Base-by-base conservation (phyloP, 2,329 filamentous ascomycete genomes). In the Neofusicoccum sp. region DNA sequence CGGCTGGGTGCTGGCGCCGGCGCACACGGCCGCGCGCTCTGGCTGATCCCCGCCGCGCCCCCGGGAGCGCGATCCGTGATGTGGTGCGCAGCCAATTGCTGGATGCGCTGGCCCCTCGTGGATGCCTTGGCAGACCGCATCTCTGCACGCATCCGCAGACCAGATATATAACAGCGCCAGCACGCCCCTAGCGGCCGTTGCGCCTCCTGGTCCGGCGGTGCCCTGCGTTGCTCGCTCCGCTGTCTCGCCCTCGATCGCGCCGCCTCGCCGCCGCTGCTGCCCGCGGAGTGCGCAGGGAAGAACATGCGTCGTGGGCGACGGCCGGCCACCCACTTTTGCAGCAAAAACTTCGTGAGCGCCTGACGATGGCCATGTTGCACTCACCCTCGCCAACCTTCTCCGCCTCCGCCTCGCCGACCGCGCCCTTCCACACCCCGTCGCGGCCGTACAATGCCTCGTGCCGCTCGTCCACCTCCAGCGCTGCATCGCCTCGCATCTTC, bases 371-470 rank as follows among this genome's bases (percentile, higher is more conserved):
- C 58, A 61, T 61, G 59, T 47, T 59, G 72, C 71, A 72, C 64
- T 71, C 70, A 54, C 72, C 69, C 57, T 73, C 71, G 47, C 73
- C 71, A 41, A 75, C 71, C 57, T 68, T 75, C 48, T 75, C 73
- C 33, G 71, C 73, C 61, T 69, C 73, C 51, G 62, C 71, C 38
- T 75, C 73, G 63, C 73, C 72, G 61, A 70, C 69, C 58, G 68
- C 70, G 9, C 59, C 71, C 34, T 73, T 74, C 66, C 71, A 73
- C 66, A 41, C 67, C 44, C 70, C 65, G 56, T 68, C 65, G 58
- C 69, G 69, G 63, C 45, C 67, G 44, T 72, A 72, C 61, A 68
- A 73, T 72, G 71, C 71, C 63, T 65, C 68, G 62, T 68, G 68
- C 66, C 71, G 68, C 47, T 73, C 72, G 48, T 63, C 61, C 49